Evolutionary conservation across 2,329 filamentous ascomycete species (phyloP).

Genomic region (Epichloe uncinata): DNA sequence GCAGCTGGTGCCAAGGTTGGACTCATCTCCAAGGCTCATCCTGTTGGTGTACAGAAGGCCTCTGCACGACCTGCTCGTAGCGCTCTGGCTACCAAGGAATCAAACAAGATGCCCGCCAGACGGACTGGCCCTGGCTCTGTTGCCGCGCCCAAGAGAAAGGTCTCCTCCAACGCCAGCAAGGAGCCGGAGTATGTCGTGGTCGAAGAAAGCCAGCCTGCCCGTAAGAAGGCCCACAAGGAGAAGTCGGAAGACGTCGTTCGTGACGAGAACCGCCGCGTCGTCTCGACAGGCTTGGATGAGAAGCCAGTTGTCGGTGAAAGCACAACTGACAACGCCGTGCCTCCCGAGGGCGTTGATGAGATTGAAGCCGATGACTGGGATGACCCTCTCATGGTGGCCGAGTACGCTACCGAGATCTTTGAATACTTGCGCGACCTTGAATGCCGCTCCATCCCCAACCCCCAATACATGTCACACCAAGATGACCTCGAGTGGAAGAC

Average conservation of each 20-base stretch:
- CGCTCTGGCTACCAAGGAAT: constrained; percentile 51
- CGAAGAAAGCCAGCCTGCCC: constrained; percentile 56
- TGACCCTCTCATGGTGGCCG: constrained; percentile 94
- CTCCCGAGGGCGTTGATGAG: background rate
- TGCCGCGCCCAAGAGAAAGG: constrained; percentile 57
- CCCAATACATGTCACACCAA: constrained; percentile 90
- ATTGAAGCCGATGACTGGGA: constrained; percentile 78
- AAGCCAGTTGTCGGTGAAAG: constrained; percentile 9
- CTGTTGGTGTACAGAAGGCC: constrained; percentile 69
- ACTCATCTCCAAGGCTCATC: constrained; percentile 68
- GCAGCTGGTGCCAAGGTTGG: constrained; percentile 46
- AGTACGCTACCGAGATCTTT: constrained; percentile 95
- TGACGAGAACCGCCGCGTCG: constrained; percentile 30
- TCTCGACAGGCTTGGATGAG: constrained; percentile 15
- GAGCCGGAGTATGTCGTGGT: constrained; percentile 40
- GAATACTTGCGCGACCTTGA: constrained; percentile 88
- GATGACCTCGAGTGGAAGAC: constrained; percentile 97
- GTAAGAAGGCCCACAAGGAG: constrained; percentile 46
- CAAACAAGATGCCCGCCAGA: constrained; percentile 59
- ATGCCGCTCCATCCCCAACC: constrained; percentile 65
- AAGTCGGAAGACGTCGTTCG: constrained; percentile 21
- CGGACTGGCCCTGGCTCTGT: constrained; percentile 58
- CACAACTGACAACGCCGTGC: background rate
- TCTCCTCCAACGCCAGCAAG: constrained; percentile 32
- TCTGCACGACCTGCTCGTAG: constrained; percentile 44